Percentiles rank a stretch among this genome's conserved stretches.
These are phyloP conservation scores for Alternaria longipes DNA, from an alignment of 2,329 filamentous ascomycete genomes.

Conservation along the genomic window DNA sequence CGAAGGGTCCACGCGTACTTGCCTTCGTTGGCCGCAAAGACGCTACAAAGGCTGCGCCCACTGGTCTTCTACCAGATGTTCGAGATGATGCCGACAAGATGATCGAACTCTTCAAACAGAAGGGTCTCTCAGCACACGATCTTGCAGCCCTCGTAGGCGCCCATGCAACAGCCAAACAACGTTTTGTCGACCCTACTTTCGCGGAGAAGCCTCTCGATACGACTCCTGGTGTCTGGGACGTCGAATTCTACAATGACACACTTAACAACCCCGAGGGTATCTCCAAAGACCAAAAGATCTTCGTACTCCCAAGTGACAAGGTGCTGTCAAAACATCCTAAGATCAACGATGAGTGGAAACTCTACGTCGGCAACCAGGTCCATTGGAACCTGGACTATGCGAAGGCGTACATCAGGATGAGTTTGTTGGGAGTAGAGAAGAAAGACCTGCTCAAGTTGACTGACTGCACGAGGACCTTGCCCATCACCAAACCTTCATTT, in stretches of 20 bases:
- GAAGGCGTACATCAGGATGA: conserved; percentile 45
- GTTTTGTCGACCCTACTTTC: conserved; percentile 55
- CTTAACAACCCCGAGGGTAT: conserved; percentile 35
- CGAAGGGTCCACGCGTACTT: conserved; percentile 62
- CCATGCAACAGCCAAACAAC: conserved; percentile 61
- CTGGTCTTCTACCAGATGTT: conserved; percentile 58
- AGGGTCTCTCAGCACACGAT: conserved; percentile 61
- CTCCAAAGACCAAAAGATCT: conserved; percentile 30
- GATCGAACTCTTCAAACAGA: conserved; percentile 59
- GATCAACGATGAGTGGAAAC: conserved; percentile 37
- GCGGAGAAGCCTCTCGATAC: conserved; percentile 55
- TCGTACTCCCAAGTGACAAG: conserved; percentile 42
- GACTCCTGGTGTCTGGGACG: conserved; percentile 62
- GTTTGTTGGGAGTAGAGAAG: conserved; percentile 38
- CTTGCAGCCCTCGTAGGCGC: conserved; percentile 65
- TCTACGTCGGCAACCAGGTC: conserved; percentile 40
- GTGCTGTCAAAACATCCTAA: conserved; percentile 36
- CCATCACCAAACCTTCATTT: conserved; percentile 21
- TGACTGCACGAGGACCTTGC: conserved; percentile 44
- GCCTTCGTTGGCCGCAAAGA: conserved; percentile 63
- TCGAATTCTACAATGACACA: conserved; percentile 58
- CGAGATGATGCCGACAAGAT: conserved; percentile 54
- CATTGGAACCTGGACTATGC: conserved; percentile 47
- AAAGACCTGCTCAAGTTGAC: conserved; percentile 32
- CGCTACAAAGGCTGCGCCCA: conserved; percentile 51